phyloP scores from a whole-genome alignment of 495 filamentous ascomycete species.

The Penicillium angulare region DNA sequence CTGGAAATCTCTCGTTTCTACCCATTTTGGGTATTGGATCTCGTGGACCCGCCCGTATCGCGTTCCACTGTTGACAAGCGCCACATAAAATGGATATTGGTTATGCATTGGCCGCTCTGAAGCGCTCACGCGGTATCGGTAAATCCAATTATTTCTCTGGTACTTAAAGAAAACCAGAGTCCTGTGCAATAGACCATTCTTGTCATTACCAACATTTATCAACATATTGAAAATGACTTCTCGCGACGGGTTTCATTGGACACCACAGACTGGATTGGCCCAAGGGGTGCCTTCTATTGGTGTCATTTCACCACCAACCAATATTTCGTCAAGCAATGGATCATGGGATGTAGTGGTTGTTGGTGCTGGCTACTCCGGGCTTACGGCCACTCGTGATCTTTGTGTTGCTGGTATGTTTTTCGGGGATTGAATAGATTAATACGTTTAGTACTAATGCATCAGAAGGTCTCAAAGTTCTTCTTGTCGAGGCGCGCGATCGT shows the following conservation, averaged over 20 bases:
- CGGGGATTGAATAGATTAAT: neutral
- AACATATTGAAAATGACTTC: conserved; percentile 12
- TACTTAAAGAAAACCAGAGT: neutral
- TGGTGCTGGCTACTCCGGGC: neutral
- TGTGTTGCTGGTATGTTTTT: neutral
- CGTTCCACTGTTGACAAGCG: neutral
- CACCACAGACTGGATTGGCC: conserved; percentile 12
- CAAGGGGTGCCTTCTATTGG: conserved; percentile 20
- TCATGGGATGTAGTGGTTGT: conserved; percentile 6
- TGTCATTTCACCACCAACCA: conserved; percentile 16
- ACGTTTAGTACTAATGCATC: neutral
- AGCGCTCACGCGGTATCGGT: no score
- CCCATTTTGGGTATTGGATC: neutral
- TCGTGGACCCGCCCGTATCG: neutral
- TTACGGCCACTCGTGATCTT: neutral
- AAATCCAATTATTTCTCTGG: neutral
- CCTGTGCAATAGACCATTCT: neutral
- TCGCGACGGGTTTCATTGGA: conserved; percentile 25
- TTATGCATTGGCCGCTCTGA: no score
- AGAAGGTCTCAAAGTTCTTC: conserved; percentile 16
- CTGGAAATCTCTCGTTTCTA: neutral
- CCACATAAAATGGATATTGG: no score
- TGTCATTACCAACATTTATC: neutral
- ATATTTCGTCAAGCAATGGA: neutral
- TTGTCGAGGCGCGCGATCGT: conserved; percentile 36